Conservation (phyloP, 352 stramenopile species). For the Lagenidium giganteum region DNA sequence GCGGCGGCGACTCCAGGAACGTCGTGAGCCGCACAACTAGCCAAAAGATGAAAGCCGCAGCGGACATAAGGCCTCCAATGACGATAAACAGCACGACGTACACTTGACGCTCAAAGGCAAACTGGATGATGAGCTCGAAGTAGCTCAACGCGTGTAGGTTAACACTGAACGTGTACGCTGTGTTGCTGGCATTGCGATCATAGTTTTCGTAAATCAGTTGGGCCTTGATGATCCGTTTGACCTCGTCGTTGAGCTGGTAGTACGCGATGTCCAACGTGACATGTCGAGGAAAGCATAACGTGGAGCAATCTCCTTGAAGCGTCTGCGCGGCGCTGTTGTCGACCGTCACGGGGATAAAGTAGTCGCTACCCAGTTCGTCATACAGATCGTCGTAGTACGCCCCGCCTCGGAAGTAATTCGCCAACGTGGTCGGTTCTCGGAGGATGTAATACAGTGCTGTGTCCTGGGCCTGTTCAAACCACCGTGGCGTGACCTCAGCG, state of each 20-base stretch:
- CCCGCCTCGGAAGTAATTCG: constrained; percentile 80
- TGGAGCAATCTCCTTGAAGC: constrained; percentile 86
- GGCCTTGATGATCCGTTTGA: constrained; percentile 92
- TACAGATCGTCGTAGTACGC: constrained; percentile 67
- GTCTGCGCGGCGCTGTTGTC: constrained; percentile 73
- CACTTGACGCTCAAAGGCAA: constrained; percentile 92
- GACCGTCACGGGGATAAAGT: constrained; percentile 93
- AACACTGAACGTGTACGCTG: constrained; percentile 89
- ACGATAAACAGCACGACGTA: constrained; percentile 94
- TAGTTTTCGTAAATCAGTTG: constrained; percentile 91
- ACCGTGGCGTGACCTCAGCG: constrained; percentile 90
- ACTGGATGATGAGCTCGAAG: constrained; percentile 94
- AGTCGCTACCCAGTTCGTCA: constrained; percentile 67
- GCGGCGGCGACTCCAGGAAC: constrained; percentile 86
- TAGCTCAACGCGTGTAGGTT: constrained; percentile 94
- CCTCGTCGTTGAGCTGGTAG: constrained; percentile 87
- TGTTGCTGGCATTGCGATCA: constrained; percentile 84
- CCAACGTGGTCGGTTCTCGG: constrained; percentile 86
- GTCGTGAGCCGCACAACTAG: constrained; percentile 88
- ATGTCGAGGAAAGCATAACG: constrained; percentile 88
- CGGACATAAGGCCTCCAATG: constrained; percentile 84
- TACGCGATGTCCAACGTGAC: constrained; percentile 94
- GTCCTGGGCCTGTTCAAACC: constrained; percentile 92
- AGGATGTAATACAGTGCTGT: constrained; percentile 91
- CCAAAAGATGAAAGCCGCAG: constrained; percentile 86